Percentiles rank a stretch among this genome's conserved stretches.
Conservation (phyloP, 352 stramenopile genomes). For the Globisporangium radiosum region DNA sequence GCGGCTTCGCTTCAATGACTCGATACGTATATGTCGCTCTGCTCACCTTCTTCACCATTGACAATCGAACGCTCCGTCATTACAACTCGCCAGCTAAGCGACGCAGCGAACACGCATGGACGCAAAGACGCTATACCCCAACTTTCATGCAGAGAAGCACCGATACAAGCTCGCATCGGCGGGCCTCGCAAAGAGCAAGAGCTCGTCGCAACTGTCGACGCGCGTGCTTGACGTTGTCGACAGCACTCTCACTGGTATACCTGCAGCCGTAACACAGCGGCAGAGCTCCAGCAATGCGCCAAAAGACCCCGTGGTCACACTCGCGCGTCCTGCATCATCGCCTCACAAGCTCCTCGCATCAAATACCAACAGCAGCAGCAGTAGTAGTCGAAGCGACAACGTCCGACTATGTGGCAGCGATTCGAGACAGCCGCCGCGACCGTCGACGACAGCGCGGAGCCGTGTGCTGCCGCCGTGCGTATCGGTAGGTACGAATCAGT, state of each 20-base stretch:
- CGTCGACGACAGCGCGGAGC: neutral
- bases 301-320: neutral
- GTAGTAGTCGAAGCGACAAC: neutral
- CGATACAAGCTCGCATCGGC: conserved; percentile 23
- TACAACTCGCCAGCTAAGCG: no score
- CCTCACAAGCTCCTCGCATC: neutral
- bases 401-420: neutral
- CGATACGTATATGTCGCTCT: no score
- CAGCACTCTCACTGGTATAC: neutral
- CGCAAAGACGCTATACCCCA: conserved; percentile 37
- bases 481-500: conserved; percentile 1
- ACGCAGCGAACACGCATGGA: conserved; percentile 3
- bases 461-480: conserved; percentile 8
- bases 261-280: neutral
- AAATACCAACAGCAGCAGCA: neutral
- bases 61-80: no score
- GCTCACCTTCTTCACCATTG: neutral
- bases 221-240: neutral
- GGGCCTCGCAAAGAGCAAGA: conserved; percentile 18
- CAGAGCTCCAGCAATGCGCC: conserved; percentile 6
- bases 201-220: neutral
- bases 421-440: neutral
- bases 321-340: conserved; percentile 1
- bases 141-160: conserved; percentile 47
- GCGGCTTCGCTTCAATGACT: neutral